A percentile compares a stretch with the other conserved stretches of the same genome.
phyloP scores from a whole-genome alignment of 1,284 basidiomycete species.

The Cystobasidium sp. region DNA sequence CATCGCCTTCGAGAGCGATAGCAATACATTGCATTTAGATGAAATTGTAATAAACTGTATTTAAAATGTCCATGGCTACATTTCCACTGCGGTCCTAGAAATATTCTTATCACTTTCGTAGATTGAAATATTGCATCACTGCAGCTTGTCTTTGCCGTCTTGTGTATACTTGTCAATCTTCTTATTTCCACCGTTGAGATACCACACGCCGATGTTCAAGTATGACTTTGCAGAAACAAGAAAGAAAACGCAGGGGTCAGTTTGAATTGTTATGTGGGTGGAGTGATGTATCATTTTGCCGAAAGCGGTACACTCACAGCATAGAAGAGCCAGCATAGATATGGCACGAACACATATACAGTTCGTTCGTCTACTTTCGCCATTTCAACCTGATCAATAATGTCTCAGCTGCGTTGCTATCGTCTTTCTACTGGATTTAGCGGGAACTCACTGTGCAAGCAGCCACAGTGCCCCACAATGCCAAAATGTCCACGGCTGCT shows the following conservation, averaged over 20 bases:
- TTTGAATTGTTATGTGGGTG: not conserved
- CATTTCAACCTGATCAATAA: slow-evolving; percentile 53
- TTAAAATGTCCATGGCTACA: too few relatives aligned
- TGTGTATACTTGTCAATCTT: slow-evolving; percentile 22
- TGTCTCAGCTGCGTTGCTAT: slow-evolving; percentile 48
- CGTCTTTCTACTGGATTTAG: not conserved
- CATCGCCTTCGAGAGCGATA: too few relatives aligned
- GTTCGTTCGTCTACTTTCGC: slow-evolving; percentile 46
- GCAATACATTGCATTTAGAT: too few relatives aligned
- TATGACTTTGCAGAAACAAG: slow-evolving; percentile 16
- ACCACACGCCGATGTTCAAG: slow-evolving; percentile 37
- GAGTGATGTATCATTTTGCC: not conserved
- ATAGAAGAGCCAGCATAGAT: slow-evolving; percentile 65
- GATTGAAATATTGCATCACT: not conserved
- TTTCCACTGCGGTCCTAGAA: too few relatives aligned
- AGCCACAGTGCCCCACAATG: slow-evolving; percentile 66
- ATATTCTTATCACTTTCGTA: too few relatives aligned
- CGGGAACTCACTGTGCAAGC: slow-evolving; percentile 66
- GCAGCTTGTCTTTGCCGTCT: not conserved
- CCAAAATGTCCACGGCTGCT: slow-evolving; percentile 67
- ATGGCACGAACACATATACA: slow-evolving; percentile 43
- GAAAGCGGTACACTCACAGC: slow-evolving; percentile 54
- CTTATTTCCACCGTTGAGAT: slow-evolving; percentile 33
- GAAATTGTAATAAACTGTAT: too few relatives aligned
- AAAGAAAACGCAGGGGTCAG: not conserved